Conservation (phyloP, 768 basidiomycete species). For the Trametes cubensis region DNA sequence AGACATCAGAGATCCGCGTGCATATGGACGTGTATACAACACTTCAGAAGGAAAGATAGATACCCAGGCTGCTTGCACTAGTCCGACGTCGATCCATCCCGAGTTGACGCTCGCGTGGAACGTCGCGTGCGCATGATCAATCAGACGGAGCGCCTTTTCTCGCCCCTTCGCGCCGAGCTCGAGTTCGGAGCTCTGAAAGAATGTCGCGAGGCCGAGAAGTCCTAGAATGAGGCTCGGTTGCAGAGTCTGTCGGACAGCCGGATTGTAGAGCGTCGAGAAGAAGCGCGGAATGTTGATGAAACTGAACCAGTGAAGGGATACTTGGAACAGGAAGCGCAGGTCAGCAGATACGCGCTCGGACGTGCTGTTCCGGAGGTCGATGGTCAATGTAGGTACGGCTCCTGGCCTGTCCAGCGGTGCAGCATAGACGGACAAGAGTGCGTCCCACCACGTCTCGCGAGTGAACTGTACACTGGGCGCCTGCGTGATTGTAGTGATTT, state of each 20-base stretch:
- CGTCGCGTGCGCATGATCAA: conserved; percentile 68
- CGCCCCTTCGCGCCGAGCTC: conserved; percentile 51
- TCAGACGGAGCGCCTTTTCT: conserved; percentile 56
- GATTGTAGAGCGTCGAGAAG: conserved; percentile 58
- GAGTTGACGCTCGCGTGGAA: conserved; percentile 72
- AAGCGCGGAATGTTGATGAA: conserved; percentile 74
- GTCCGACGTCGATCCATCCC: conserved; percentile 70
- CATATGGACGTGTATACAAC: too few relatives aligned
- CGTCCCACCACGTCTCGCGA: conserved; percentile 81
- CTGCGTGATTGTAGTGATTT: conserved; percentile 21
- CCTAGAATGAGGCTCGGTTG: conserved; percentile 69
- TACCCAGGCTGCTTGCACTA: conserved; percentile 69
- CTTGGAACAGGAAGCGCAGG: conserved; percentile 63
- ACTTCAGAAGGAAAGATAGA: conserved; percentile 23
- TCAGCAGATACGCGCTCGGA: conserved; percentile 52
- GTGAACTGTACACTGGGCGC: conserved; percentile 67
- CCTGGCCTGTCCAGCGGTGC: conserved; percentile 33
- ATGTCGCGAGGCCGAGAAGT: conserved; percentile 61
- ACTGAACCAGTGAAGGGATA: conserved; percentile 70
- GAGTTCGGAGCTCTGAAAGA: conserved; percentile 69
- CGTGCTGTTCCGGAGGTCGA: conserved; percentile 46
- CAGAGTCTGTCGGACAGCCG: conserved; percentile 50
- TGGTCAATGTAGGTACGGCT: background rate
- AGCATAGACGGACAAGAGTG: conserved; percentile 56
- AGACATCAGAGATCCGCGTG: background rate